Base-by-base conservation (phyloP, 2,329 filamentous ascomycete genomes). In the Falciphora oryzae region DNA sequence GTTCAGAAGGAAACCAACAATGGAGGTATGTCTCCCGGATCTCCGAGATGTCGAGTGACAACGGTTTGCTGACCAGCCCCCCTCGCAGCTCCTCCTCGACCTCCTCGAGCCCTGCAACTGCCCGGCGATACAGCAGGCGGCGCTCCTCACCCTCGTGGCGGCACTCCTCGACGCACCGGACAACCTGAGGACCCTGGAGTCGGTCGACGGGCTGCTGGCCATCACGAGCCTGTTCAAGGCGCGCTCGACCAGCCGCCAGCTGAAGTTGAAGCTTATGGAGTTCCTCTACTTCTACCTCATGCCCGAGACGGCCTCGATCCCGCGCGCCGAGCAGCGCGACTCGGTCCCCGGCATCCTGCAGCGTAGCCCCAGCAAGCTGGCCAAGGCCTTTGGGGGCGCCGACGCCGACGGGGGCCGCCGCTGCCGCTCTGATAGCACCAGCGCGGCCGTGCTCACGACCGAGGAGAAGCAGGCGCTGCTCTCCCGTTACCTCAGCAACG, bases 281-380 rank as follows among this genome's bases (percentile, higher is more conserved):
- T 98, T 98, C 74, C 80, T 99, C 63, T 98, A 98, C 81, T 98
- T 98, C 77, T 99, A 98, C 77, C 88, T 99, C 70, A 97, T 98
- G 89, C 93, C 94, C 62, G 95, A 99, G 78, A 86, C 85, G 0
- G 88, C 83, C 59, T 79, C 83, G 27, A 83, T 84, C 67, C 83
- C 85, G 6, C 77, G 78, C 67, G 79, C 82, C 66, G 67, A 67
- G 63, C 64, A 64, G 16, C 65, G 63, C 35, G 67, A 67, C 62
- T 81, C 80, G 2, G 72, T 82, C 11, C 79, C 83, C 10, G 79
- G 77, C 29, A 80, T 88, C 72, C 76, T 88, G 67, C 86, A 89
- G 75, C 83, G 87, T 67, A 90, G 86, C 72, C 87, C 89, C 1
- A 90, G 85, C 75, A 91, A 91, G 76, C 78, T 89, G 18, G 82